phyloP scores from a whole-genome alignment of 2,329 filamentous ascomycete genomes.

The Kalaharituber pfeilii region DNA sequence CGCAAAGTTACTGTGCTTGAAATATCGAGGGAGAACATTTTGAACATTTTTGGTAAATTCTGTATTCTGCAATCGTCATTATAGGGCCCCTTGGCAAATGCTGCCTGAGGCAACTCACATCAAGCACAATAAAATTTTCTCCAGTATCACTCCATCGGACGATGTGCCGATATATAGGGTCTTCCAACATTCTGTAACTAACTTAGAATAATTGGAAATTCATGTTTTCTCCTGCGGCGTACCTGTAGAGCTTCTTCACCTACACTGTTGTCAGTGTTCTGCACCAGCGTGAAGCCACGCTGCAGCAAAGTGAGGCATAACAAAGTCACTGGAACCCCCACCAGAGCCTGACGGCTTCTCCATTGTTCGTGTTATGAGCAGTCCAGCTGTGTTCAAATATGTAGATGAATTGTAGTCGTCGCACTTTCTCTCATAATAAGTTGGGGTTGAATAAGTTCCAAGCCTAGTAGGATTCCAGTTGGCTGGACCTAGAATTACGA shows the following conservation, averaged over 20 bases:
- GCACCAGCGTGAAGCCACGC: constrained; percentile 18
- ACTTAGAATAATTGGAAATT: constrained; percentile 6
- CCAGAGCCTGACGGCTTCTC: constrained; percentile 15
- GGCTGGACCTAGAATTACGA: too few species aligned
- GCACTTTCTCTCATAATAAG: too few species aligned
- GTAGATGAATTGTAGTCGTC: too few species aligned
- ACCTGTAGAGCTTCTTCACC: constrained; percentile 99
- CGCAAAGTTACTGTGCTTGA: constrained; percentile 98
- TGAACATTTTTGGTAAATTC: constrained; percentile 94
- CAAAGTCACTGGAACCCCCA: constrained; percentile 20
- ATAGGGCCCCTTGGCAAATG: constrained; percentile 15
- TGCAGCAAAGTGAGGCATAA: constrained; percentile 5
- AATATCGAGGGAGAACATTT: constrained; percentile 95
- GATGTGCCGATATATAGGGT: constrained; percentile 77
- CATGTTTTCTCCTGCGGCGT: constrained; percentile 26
- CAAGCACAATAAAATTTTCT: constrained; percentile 90
- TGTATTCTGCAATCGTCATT: constrained; percentile 50
- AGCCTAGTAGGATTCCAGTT: too few species aligned
- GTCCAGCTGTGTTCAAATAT: too few species aligned
- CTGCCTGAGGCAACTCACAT: constrained; percentile 42
- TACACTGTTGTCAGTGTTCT: constrained; percentile 27
- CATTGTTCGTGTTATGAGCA: neutral
- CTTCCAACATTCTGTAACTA: constrained; percentile 70
- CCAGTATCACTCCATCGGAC: constrained; percentile 91
- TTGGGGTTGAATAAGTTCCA: too few species aligned